Evolutionary conservation across 306 rosid species (phyloP), one percentile per base, ranked within the genome.

Genomic region (Sicyos edulis): DNA sequence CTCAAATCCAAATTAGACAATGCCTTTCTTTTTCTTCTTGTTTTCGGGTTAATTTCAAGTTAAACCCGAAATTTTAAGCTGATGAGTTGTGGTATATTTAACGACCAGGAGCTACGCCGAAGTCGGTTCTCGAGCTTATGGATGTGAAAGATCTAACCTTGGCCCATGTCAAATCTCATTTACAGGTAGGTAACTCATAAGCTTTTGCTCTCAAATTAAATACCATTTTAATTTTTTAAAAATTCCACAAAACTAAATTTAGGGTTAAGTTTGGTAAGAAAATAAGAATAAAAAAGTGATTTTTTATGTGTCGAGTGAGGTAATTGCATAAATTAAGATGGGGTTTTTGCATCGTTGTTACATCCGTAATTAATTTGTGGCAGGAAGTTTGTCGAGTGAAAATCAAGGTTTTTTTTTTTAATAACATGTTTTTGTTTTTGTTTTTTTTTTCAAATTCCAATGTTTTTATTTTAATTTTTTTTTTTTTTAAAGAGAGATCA

Each of bases 41-140:
- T 10, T 21, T 56, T 56, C 12, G 5, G 5, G 29, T 19, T 58
- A 45, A 53, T 29, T 44, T 44, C 0, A 44, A 44, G 49, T 9
- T 14, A 0, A 53, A 26, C 10, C 9, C 64, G 0, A 58, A 24
- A 13, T 13, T 12, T 58, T 16, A 50, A 50, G 17, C 7, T n/a
- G 21, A 32, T 57, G 8, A 34, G 13, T 60, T 60, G 15, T 6
- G 7, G 6, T 60, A 60, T 0, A 60, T 61, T 60, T 60, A 29
- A 60, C 45, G 4, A 61, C 17, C 74, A 93, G 99, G 99, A 83
- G 99, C 99, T 45, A 93, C 99, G 4, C 99, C 99, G 6, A 93
- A 93, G 79, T 93, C 99, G 76, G 99, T 93, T 82, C 99, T 93
- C 80, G 99, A 93, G 86, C 99, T 93, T 59, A 93, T 93, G 99